These are phyloP conservation scores for Hydnomerulius pinastri DNA, from an alignment of 768 basidiomycete species.

Conservation along the genomic window DNA sequence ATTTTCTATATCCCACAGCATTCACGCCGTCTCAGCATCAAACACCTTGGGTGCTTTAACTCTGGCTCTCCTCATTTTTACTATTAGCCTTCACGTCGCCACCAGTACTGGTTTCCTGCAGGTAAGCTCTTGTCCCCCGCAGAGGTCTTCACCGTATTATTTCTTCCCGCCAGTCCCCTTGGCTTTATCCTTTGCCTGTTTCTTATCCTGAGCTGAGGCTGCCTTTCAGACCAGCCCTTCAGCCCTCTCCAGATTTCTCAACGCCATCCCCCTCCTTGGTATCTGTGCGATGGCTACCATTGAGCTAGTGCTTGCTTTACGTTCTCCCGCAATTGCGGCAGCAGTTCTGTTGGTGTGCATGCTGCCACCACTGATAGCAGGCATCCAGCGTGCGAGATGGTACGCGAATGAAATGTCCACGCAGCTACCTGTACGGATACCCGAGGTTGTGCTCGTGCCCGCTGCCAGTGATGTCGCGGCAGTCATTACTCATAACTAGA, in stretches of 20 bases:
- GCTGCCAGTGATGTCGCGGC: background rate
- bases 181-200: background rate
- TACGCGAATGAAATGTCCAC: constrained; percentile 7
- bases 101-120: constrained; percentile 16
- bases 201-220: background rate
- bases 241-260: constrained; percentile 17
- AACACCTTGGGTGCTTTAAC: constrained; percentile 18
- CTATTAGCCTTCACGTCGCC: constrained; percentile 28
- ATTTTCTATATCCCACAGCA: constrained; percentile 8
- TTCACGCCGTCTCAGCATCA: constrained; percentile 25
- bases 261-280: constrained; percentile 28
- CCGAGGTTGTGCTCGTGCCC: background rate
- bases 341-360: constrained; percentile 22
- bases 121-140: constrained; percentile 9
- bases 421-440: constrained; percentile 10
- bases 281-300: constrained; percentile 21
- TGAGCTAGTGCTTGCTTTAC: constrained; percentile 17
- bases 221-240: constrained; percentile 12
- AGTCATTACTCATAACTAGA: background rate
- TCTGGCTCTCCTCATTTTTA: constrained; percentile 29
- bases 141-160: no score
- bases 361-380: constrained; percentile 18
- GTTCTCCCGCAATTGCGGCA: constrained; percentile 21
- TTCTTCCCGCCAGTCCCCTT: background rate
- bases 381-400: constrained; percentile 6